These are phyloP conservation scores for Sphaerulina vaccinii DNA, from an alignment of 2,329 filamentous ascomycete species.

Conservation along the genomic window DNA sequence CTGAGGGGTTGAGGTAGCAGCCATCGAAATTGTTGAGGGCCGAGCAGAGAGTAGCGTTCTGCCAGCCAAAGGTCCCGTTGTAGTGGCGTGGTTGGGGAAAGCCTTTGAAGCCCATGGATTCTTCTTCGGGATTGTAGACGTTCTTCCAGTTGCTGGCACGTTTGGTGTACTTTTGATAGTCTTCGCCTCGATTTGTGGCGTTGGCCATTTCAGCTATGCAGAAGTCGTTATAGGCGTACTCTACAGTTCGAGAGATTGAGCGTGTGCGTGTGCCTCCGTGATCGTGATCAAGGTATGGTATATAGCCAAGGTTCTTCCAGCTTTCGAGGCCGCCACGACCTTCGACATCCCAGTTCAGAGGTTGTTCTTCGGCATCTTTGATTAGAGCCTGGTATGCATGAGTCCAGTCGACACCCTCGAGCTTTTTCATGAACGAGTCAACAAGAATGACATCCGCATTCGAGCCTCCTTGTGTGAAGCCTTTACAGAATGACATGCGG, in stretches of 20 bases:
- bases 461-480: slow-evolving; percentile 70
- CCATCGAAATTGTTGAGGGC: slow-evolving; percentile 23
- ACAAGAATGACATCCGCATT: slow-evolving; percentile 71
- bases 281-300: slow-evolving; percentile 48
- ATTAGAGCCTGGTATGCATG: slow-evolving; percentile 35
- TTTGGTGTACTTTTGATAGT: slow-evolving; percentile 56
- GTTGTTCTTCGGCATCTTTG: slow-evolving; percentile 34
- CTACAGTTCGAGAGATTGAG: slow-evolving; percentile 42
- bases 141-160: slow-evolving; percentile 63
- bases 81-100: slow-evolving; percentile 23
- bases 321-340: slow-evolving; percentile 43
- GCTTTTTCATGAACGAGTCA: slow-evolving; percentile 67
- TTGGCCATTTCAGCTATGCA: slow-evolving; percentile 63
- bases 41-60: slow-evolving; percentile 26
- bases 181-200: slow-evolving; percentile 53
- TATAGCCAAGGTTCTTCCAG: slow-evolving; percentile 43
- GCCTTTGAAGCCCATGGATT: slow-evolving; percentile 27
- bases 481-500: slow-evolving; percentile 70
- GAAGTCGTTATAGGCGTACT: slow-evolving; percentile 68
- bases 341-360: slow-evolving; percentile 36
- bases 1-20: slow-evolving; percentile 39
- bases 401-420: slow-evolving; percentile 43
- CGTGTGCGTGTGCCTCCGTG: slow-evolving; percentile 58
- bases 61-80: slow-evolving; percentile 23
- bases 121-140: slow-evolving; percentile 20